A percentile compares a stretch with the other conserved stretches of the same genome.
Conservation (phyloP, 345 rosid genomes). For the Kernera saxatilis region DNA sequence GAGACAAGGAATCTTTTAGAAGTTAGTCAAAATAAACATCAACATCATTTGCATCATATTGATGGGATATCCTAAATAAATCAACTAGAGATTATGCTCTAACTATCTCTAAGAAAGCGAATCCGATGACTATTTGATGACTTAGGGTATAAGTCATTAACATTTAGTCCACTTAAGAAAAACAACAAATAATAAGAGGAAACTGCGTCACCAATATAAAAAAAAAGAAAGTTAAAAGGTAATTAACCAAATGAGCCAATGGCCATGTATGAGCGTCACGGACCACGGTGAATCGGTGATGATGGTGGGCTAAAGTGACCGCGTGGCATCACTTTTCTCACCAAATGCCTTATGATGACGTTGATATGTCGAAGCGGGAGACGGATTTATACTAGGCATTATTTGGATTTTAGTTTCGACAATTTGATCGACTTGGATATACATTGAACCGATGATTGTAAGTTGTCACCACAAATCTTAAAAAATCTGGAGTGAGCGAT, state of each 20-base stretch:
- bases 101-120: background rate
- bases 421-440: background rate
- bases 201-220: constrained; percentile 12
- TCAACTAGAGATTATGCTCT: background rate
- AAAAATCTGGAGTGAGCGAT: background rate
- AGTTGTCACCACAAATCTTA: background rate
- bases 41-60: background rate
- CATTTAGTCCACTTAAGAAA: background rate
- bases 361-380: background rate
- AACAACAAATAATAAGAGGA: constrained; percentile 1
- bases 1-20: background rate
- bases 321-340: constrained; percentile 21
- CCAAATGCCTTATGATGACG: constrained; percentile 22
- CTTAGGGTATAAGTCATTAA: constrained; percentile 7
- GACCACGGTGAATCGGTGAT: constrained; percentile 21
- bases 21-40: background rate
- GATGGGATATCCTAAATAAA: background rate
- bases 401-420: constrained; percentile 7
- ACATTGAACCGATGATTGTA: background rate
- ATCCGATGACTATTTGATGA: constrained; percentile 18
- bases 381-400: constrained; percentile 7
- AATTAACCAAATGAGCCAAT: background rate
- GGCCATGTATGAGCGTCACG: constrained; percentile 18
- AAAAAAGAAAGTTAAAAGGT: background rate
- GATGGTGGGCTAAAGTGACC: constrained; percentile 24